phyloP scores from a whole-genome alignment of 2,329 filamentous ascomycete species.

The Fusarium sp. region DNA sequence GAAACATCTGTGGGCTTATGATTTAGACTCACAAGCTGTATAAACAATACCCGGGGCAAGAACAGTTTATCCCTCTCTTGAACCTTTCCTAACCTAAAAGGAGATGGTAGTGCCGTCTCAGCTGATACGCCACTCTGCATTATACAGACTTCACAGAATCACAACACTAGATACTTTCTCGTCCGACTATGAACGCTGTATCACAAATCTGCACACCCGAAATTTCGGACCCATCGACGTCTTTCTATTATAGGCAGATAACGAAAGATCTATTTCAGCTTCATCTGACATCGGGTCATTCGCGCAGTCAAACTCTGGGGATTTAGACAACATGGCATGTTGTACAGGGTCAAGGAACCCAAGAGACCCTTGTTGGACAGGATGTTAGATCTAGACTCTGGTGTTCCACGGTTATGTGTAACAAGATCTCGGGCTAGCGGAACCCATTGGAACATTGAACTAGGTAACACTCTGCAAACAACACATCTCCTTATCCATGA shows the following conservation, averaged over 20 bases:
- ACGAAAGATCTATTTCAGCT: slow-evolving; percentile 26
- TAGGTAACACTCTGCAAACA: neutral
- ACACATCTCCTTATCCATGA: neutral
- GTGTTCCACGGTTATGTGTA: neutral
- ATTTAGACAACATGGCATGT: slow-evolving; percentile 24
- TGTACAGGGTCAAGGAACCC: neutral
- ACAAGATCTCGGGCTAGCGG: slow-evolving; percentile 1
- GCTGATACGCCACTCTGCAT: no score
- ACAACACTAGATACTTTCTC: neutral
- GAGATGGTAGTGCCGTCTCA: no score
- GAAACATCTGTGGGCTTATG: no score
- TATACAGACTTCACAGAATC: neutral
- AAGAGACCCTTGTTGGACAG: neutral
- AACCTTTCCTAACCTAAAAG: no score
- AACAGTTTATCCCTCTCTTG: no score
- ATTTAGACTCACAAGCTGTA: no score
- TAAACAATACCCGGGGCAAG: no score
- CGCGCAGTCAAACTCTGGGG: slow-evolving; percentile 6
- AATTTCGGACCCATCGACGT: neutral
- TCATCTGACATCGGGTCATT: slow-evolving; percentile 26
- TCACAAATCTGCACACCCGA: neutral
- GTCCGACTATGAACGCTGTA: neutral
- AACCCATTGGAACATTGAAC: neutral
- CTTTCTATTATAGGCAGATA: slow-evolving; percentile 25
- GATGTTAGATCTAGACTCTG: slow-evolving; percentile 4